Evolutionary conservation across 345 rosid species (phyloP).

Genomic region (Citrus glauca): DNA sequence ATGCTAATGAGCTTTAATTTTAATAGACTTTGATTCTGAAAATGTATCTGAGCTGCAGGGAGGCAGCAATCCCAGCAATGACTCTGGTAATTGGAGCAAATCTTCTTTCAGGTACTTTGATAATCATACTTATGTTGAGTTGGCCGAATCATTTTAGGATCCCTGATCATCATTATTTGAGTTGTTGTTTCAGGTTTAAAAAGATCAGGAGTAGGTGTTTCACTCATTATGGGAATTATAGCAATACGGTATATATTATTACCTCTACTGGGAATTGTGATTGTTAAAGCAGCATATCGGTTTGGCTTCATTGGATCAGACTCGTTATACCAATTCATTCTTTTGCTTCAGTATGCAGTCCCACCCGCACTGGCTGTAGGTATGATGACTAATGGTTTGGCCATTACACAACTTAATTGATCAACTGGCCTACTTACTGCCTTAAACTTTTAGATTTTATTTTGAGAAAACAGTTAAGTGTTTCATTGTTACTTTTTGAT

Average conservation of each 20-base stretch:
- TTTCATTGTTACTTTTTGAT: neutral
- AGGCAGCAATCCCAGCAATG: conserved; percentile 32
- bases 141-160: neutral
- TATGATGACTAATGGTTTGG: conserved; percentile 4
- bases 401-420: neutral
- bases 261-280: conserved; percentile 33
- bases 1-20: neutral
- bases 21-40: neutral
- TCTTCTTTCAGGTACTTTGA: conserved; percentile 32
- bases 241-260: conserved; percentile 28
- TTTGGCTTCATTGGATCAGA: conserved; percentile 30
- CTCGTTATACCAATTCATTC: conserved; percentile 42
- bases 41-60: conserved; percentile 22
- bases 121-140: neutral
- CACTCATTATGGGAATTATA: conserved; percentile 28
- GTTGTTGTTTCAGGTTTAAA: conserved; percentile 31
- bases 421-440: neutral
- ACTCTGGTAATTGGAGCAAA: conserved; percentile 47
- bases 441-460: neutral
- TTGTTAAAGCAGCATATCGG: conserved; percentile 29
- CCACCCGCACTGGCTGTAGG: conserved; percentile 51
- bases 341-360: conserved; percentile 44
- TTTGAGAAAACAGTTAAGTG: neutral
- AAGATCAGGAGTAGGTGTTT: conserved; percentile 22
- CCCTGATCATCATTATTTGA: neutral